Evolutionary conservation across 352 stramenopile genomes (phyloP).

Genomic region (Salisapilia sapeloensis): DNA sequence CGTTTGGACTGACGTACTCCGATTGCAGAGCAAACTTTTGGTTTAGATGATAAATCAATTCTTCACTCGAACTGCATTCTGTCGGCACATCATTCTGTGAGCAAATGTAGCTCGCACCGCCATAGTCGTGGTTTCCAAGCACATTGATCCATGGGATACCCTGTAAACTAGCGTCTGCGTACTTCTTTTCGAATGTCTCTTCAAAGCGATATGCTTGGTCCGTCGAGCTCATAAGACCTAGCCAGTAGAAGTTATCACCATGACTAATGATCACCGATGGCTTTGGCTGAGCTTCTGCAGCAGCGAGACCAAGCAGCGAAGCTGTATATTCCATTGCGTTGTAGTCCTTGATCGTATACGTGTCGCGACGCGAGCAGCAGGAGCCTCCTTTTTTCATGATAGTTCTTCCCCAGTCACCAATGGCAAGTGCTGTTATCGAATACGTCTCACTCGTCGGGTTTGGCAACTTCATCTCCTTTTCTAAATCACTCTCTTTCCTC

Average conservation of each 20-base stretch:
- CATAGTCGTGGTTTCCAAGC: constrained; percentile 4
- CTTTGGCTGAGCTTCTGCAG: constrained; percentile 5
- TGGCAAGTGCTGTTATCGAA: constrained; percentile 13
- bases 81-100: constrained; percentile 13
- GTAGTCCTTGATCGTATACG: constrained; percentile 10
- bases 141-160: constrained; percentile 13
- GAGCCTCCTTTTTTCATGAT: constrained; percentile 13
- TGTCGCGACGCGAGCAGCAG: constrained; percentile 14
- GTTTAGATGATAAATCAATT: constrained; percentile 28
- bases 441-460: constrained; percentile 12
- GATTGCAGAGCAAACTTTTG: constrained; percentile 60
- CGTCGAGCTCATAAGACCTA: constrained; percentile 7
- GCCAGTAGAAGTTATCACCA: constrained; percentile 28
- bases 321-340: constrained; percentile 24
- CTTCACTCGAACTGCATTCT: constrained; percentile 21
- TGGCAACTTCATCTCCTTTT: too few relatives aligned
- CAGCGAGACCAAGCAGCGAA: constrained; percentile 12
- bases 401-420: constrained; percentile 22
- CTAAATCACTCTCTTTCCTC: too few relatives aligned
- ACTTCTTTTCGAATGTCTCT: constrained; percentile 17
- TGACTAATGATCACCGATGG: constrained; percentile 18
- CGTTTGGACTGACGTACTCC: constrained; percentile 60
- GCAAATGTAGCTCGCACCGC: constrained; percentile 46
- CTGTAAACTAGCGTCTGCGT: constrained; percentile 8
- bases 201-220: constrained; percentile 16